phyloP scores from a whole-genome alignment of 495 filamentous ascomycete genomes.

The Cladorrhinum samala region DNA sequence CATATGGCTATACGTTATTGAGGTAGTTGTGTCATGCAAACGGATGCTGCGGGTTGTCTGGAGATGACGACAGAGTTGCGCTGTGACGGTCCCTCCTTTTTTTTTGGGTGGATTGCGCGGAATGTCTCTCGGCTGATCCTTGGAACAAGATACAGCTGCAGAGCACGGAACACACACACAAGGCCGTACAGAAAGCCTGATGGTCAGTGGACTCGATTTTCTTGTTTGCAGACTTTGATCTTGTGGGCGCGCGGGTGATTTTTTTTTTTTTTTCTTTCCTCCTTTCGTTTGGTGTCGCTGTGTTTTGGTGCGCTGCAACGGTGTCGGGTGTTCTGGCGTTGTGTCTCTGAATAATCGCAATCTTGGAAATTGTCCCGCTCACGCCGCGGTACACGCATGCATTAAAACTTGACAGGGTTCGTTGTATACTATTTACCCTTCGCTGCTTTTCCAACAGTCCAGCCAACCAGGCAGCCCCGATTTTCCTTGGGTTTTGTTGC shows the following conservation, averaged over 20 bases:
- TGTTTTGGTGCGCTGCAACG: background rate
- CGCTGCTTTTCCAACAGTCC: background rate
- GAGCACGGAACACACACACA: background rate
- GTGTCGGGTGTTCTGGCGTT: background rate
- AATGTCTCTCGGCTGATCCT: background rate
- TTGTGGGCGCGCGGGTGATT: background rate
- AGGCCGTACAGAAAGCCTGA: too few species aligned
- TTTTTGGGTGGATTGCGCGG: background rate
- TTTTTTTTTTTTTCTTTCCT: background rate
- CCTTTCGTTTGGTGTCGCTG: background rate
- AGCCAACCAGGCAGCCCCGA: constrained; percentile 15
- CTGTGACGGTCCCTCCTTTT: background rate
- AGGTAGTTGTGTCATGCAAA: constrained; percentile 14
- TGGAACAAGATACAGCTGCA: too few species aligned
- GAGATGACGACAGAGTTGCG: constrained; percentile 2
- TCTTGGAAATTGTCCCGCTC: constrained; percentile 5
- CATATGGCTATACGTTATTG: constrained; percentile 7
- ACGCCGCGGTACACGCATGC: background rate
- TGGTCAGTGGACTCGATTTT: too few species aligned
- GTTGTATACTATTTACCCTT: constrained; percentile 11
- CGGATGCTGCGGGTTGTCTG: constrained; percentile 2
- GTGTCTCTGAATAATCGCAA: constrained; percentile 1
- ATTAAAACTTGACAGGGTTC: constrained; percentile 10
- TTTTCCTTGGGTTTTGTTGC: constrained; percentile 8
- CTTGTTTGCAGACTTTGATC: background rate